Evolutionary conservation across 208 protist genomes (phyloP), one percentile per base, ranked within the genome.

Genomic region (Paratrypanosoma confusum): DNA sequence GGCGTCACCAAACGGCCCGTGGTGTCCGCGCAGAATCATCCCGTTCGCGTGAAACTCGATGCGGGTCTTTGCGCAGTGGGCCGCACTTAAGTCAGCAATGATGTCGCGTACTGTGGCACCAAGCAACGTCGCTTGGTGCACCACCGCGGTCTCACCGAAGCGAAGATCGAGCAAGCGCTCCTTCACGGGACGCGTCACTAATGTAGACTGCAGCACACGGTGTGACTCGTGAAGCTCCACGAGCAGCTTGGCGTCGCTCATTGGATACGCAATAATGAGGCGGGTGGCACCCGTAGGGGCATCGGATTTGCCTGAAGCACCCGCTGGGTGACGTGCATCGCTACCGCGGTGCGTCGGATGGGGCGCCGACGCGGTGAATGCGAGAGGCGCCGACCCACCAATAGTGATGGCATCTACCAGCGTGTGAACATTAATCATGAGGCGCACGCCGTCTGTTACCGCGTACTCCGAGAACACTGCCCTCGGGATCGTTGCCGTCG

Each of bases 391-490:
- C 10, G 49, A 51, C n/a, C 78, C 80, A 5, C 72, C 57, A 39
- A 91, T 49, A 26, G 82, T 56, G 26, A 91, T 39, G 18, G 82
- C 71, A 23, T 83, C 72, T 3, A 81, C 43, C n/a, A 91, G 45
- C 8, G 71, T 75, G 1, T 53, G 57, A 10, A 91, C 48, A 44
- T 88, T 77, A 21, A 86, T 50, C 6, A 53, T 41, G 26, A 88
- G 73, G 29, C 67, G 57, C n/a, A n/a, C 26, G 58, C 35, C 65
- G 36, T 57, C 55, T 6, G 67, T 60, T 7, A 81, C 71, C 0
- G 68, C 61, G 60, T 88, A 91, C 31, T 91, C 75, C 8, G 58
- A 57, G 36, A 91, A 91, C 11, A 91, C n/a, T 5, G 39, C 37
- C 17, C 57, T 60, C 2, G 77, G 78, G 42, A 91, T 57, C 29